Percentiles rank a stretch among this genome's conserved stretches.
phyloP scores from a whole-genome alignment of 192 early-diverging fungal species.

The Spizellomyces punctatus region DNA sequence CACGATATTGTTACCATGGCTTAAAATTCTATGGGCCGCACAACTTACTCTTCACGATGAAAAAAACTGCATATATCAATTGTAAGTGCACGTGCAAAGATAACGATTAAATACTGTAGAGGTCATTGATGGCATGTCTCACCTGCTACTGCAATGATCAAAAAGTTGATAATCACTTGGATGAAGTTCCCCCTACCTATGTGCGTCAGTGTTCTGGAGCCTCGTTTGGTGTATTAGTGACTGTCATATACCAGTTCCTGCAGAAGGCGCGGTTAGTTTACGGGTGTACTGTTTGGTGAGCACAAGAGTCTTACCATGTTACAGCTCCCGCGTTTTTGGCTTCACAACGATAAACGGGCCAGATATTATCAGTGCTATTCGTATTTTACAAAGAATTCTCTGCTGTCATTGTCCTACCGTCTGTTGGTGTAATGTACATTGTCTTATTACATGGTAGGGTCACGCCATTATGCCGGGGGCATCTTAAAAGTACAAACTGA shows the following conservation, averaged over 20 bases:
- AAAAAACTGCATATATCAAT: constrained; percentile 45
- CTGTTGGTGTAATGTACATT: not conserved
- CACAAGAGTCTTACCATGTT: constrained; percentile 27
- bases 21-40: not conserved
- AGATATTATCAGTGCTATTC: not conserved
- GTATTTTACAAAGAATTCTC: not conserved
- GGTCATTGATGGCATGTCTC: not conserved
- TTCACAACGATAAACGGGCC: not conserved
- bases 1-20: not conserved
- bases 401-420: not conserved
- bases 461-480: constrained; percentile 13
- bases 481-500: constrained; percentile 32
- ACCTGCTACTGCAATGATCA: constrained; percentile 51
- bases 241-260: not conserved
- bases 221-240: not conserved
- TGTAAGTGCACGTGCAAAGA: no score
- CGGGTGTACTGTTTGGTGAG: not conserved
- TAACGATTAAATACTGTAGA: no score
- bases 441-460: not conserved
- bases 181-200: constrained; percentile 59
- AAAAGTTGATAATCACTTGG: constrained; percentile 65
- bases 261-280: not conserved
- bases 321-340: constrained; percentile 49
- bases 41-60: constrained; percentile 56
- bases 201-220: not conserved